Evolutionary conservation across 352 stramenopile species (phyloP), one percentile per base, ranked within the genome.

Genomic region (Globisporangium polare): DNA sequence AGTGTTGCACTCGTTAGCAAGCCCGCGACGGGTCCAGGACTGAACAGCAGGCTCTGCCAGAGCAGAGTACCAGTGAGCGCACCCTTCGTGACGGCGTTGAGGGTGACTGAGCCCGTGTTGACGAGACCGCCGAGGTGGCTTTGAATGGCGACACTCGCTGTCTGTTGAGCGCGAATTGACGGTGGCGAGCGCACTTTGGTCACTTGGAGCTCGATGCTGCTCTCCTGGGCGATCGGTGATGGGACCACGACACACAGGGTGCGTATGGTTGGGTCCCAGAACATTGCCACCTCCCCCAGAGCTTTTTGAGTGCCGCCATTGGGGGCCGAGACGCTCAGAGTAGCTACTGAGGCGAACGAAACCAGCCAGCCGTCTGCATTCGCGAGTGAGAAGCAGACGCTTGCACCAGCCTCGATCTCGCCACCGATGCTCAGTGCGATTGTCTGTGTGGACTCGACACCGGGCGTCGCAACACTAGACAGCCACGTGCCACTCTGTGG

Each of bases 91-190:
- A 89, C 66, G 0, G 71, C 62, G 29, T 81, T 77, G 2, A 87
- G 41, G 3, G 53, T 37, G 13, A 87, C 43, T 0, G 26, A 60
- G 9, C 77, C 77, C 18, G 64, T 68, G 35, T 85, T 88, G 1
- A 89, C 77, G 24, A 66, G 31, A 7, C 79, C 75, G 39, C 71
- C 72, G 1, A 84, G 60, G 47, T 89, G 78, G 22, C 78, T 88
- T 53, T 63, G 52, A 54, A 89, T 73, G 0, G 55, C 7, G 0
- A 84, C 42, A 0, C 41, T 5, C 8, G 59, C 67, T 1, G 46
- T 43, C 46, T 53, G 43, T 52, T 72, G 60, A 13, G 58, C 17
- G 15, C 67, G 65, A 58, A 80, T 56, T 0, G 81, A 89, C 39
- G 75, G 61, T 7, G 81, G 75, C 1, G 78, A 79, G n/a, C 79